These are phyloP conservation scores for Cryphonectria radicalis DNA, from an alignment of 2,329 filamentous ascomycete species.

Conservation along the genomic window DNA sequence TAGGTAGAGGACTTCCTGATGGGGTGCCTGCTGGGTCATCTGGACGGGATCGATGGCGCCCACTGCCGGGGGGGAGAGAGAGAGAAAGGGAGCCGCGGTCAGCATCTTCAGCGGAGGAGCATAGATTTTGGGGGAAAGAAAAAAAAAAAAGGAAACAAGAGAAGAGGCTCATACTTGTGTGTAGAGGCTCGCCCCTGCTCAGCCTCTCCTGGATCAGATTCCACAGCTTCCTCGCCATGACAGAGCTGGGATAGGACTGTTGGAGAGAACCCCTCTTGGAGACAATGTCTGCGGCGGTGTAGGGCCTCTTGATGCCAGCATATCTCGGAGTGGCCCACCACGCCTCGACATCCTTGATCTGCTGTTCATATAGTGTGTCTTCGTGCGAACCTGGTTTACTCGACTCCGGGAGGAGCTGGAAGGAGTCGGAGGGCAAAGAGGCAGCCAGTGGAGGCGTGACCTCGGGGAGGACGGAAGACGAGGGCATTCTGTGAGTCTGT, in stretches of 20 bases:
- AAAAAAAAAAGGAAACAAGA: too few species aligned
- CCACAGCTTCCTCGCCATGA: slow-evolving; percentile 96
- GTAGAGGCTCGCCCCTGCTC: slow-evolving; percentile 82
- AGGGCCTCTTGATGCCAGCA: slow-evolving; percentile 88
- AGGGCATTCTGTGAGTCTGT: slow-evolving; percentile 56
- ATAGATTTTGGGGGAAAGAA: background rate
- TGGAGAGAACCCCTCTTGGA: slow-evolving; percentile 88
- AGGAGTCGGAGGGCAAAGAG: slow-evolving; percentile 71
- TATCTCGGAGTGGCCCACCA: slow-evolving; percentile 92
- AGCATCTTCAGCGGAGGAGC: background rate
- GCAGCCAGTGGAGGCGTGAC: slow-evolving; percentile 66
- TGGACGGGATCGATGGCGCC: slow-evolving; percentile 98
- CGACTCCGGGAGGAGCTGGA: slow-evolving; percentile 80
- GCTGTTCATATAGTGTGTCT: slow-evolving; percentile 81
- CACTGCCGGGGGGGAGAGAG: slow-evolving; percentile 57
- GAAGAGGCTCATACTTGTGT: slow-evolving; percentile 71
- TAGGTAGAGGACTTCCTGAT: slow-evolving; percentile 95
- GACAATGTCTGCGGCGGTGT: slow-evolving; percentile 87
- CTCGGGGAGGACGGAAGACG: slow-evolving; percentile 51
- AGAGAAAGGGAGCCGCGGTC: background rate
- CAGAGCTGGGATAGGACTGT: slow-evolving; percentile 86
- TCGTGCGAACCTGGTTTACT: slow-evolving; percentile 80
- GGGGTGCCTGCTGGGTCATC: slow-evolving; percentile 96
- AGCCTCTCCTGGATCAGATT: slow-evolving; percentile 80
- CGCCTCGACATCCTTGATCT: slow-evolving; percentile 81